Evolutionary conservation across 1,284 basidiomycete genomes (phyloP), one percentile per base, ranked within the genome.

Genomic region (Ganoderma meredithae): DNA sequence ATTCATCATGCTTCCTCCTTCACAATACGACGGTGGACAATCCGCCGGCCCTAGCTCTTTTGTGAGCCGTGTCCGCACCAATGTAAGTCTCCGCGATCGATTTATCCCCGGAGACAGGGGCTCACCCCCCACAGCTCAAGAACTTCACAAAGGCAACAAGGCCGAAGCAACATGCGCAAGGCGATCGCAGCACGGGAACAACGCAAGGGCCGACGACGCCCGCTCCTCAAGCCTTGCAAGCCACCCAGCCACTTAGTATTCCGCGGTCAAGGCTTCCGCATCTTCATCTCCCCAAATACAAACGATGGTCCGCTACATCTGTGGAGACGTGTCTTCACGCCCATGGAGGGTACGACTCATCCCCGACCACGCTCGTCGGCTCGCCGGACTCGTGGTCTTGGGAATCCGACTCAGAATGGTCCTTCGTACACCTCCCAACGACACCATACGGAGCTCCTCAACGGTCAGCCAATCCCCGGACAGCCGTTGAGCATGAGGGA

Each of bases 321-420:
- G 31, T 33, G 9, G 31, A 33, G 31, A 58, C 55, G 3, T 58
- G 19, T 15, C 15, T 36, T 19, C 19, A 36, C 31, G n/a, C 8
- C 55, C 19, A 39, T 17, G 33, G 33, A 58, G 10, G n/a, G 3
- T n/a, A 8, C 19, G 31, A 8, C 17, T 39, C 33, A 8, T 58
- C 27, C 39, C 55, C 55, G 1, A 58, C 55, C 17, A 58, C 55
- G 19, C 33, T 58, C n/a, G 55, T 58, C 33, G 55, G 55, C 33
- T 58, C 55, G 10, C 55, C 55, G 8, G 33, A n/a, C 33, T 58
- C 55, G n/a, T 58, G 55, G 55, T 58, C 55, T 22, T 15, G 17
- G 27, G 39, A 39, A 19, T n/a, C 19, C 55, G 33, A 22, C 27
- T 55, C 53, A 7, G 27, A 33, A 9, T 55, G 27, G 27, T 33